Conservation (phyloP, 768 basidiomycete species). For the Xerocomus potaroensis region DNA sequence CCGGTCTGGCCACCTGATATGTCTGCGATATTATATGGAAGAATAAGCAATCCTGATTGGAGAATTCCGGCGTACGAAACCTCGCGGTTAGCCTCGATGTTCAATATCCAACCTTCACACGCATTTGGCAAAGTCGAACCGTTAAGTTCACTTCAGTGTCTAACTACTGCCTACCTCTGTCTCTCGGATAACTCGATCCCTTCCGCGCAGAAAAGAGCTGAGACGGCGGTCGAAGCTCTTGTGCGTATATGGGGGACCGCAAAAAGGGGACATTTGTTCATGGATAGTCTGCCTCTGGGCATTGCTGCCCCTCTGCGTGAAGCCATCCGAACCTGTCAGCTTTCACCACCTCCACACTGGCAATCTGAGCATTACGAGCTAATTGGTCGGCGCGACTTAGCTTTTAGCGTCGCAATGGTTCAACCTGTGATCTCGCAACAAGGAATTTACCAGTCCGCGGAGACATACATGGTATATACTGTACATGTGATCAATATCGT, state of each 20-base stretch:
- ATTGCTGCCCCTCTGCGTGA: constrained; percentile 78
- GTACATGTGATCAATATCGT: background rate
- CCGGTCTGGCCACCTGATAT: constrained; percentile 79
- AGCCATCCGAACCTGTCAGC: constrained; percentile 78
- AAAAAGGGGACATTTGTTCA: constrained; percentile 41
- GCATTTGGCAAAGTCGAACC: constrained; percentile 64
- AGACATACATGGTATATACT: constrained; percentile 29
- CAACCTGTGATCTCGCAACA: constrained; percentile 29
- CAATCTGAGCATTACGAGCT: constrained; percentile 38
- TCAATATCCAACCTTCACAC: constrained; percentile 48
- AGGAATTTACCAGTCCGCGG: constrained; percentile 28
- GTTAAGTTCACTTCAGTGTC: constrained; percentile 45
- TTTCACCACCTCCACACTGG: constrained; percentile 74
- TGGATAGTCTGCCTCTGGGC: constrained; percentile 62
- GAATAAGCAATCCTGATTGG: constrained; percentile 66
- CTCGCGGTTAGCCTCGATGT: constrained; percentile 45
- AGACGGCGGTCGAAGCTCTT: constrained; percentile 56
- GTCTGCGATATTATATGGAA: constrained; percentile 56
- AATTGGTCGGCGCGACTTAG: constrained; percentile 30
- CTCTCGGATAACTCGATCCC: constrained; percentile 51
- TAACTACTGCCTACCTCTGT: constrained; percentile 54
- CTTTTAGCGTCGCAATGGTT: constrained; percentile 29
- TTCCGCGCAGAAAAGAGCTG: constrained; percentile 60
- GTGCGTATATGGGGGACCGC: constrained; percentile 38
- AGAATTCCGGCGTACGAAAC: constrained; percentile 45